Evolutionary conservation across 2,329 filamentous ascomycete genomes (phyloP).

Genomic region (Fusarium dimerum): DNA sequence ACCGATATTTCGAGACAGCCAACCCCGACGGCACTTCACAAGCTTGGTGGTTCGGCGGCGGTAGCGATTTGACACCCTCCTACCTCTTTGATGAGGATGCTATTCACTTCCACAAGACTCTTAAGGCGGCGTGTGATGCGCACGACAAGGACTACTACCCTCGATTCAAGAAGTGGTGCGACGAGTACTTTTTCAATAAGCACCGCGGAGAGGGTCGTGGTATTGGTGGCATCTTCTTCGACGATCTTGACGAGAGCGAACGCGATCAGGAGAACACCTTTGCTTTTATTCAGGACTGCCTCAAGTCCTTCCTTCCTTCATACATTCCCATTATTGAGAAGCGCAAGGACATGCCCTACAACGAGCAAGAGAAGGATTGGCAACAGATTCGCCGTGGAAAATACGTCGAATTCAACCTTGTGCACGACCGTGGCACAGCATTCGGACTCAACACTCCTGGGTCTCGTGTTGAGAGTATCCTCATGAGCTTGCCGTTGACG

Average conservation of each 20-base stretch:
- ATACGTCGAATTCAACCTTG: slow-evolving; percentile 98
- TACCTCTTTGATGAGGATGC: slow-evolving; percentile 98
- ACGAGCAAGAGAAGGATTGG: slow-evolving; percentile 87
- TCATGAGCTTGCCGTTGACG: slow-evolving; percentile 94
- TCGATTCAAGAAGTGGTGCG: slow-evolving; percentile 97
- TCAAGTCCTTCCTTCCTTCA: slow-evolving; percentile 84
- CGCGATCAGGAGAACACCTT: slow-evolving; percentile 89
- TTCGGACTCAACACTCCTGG: slow-evolving; percentile 94
- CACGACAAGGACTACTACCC: slow-evolving; percentile 93
- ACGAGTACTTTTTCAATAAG: slow-evolving; percentile 94
- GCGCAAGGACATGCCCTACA: slow-evolving; percentile 90
- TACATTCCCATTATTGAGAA: slow-evolving; percentile 88
- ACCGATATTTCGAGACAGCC: slow-evolving; percentile 96
- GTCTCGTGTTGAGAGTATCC: slow-evolving; percentile 89
- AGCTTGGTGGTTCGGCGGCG: slow-evolving; percentile 98
- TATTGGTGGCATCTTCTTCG: slow-evolving; percentile 96
- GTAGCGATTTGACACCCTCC: slow-evolving; percentile 86
- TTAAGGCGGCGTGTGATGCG: slow-evolving; percentile 90
- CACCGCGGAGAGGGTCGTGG: slow-evolving; percentile 86
- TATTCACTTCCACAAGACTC: slow-evolving; percentile 91
- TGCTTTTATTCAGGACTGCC: slow-evolving; percentile 81
- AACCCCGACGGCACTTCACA: slow-evolving; percentile 78
- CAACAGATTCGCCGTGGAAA: slow-evolving; percentile 92
- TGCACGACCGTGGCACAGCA: slow-evolving; percentile 91
- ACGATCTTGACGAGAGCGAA: slow-evolving; percentile 86